phyloP scores from a whole-genome alignment of 495 filamentous ascomycete species.

The Neurospora discreta region DNA sequence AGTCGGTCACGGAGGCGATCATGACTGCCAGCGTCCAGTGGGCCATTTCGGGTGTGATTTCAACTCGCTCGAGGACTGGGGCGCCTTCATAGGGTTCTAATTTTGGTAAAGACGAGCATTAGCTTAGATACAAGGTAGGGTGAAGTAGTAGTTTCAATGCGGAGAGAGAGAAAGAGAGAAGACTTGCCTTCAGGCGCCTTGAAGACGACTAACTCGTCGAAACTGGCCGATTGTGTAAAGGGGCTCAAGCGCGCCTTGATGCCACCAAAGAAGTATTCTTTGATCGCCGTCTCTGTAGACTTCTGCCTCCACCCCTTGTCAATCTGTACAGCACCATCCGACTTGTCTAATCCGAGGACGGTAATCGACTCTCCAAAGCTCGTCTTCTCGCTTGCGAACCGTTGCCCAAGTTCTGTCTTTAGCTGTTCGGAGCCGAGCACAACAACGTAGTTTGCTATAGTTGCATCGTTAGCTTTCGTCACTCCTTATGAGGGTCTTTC shows the following conservation, averaged over 20 bases:
- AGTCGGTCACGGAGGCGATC: slow-evolving; percentile 53
- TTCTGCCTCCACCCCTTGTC: slow-evolving; percentile 65
- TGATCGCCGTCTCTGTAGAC: slow-evolving; percentile 60
- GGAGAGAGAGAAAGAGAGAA: not conserved
- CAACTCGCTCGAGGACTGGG: slow-evolving; percentile 45
- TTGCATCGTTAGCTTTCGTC: slow-evolving; percentile 36
- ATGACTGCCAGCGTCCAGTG: slow-evolving; percentile 72
- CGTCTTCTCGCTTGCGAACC: slow-evolving; percentile 56
- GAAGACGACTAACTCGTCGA: slow-evolving; percentile 58
- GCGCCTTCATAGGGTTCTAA: slow-evolving; percentile 19
- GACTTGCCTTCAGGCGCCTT: slow-evolving; percentile 18
- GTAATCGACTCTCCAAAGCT: slow-evolving; percentile 50
- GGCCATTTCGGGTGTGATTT: slow-evolving; percentile 48
- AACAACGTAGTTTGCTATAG: slow-evolving; percentile 46
- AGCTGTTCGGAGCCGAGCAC: slow-evolving; percentile 78
- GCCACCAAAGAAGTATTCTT: slow-evolving; percentile 90
- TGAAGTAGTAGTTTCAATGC: not conserved
- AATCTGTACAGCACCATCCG: slow-evolving; percentile 76
- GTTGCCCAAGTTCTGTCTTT: slow-evolving; percentile 62
- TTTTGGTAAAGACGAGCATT: slow-evolving; percentile 14
- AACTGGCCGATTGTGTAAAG: slow-evolving; percentile 68
- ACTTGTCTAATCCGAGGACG: slow-evolving; percentile 72
- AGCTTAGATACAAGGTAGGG: slow-evolving; percentile 9
- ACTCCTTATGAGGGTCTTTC: not conserved
- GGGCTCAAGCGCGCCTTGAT: slow-evolving; percentile 68